Conservation (phyloP, 441 rosid genomes). For the Syzygium malaccense region DNA sequence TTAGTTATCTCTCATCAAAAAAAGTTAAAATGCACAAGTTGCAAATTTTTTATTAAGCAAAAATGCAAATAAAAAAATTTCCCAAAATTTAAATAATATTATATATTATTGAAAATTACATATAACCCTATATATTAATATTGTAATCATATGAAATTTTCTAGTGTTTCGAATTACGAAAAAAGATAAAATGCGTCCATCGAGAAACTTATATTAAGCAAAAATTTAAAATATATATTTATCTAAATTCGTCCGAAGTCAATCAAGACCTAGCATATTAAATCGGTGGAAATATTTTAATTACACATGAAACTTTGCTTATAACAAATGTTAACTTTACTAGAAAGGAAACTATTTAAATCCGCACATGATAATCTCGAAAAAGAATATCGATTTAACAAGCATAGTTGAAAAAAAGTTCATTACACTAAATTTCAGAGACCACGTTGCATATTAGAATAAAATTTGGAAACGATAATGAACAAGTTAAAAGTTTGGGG, state of each 20-base stretch:
- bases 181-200: not conserved
- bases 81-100: too few relatives aligned
- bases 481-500: too few relatives aligned
- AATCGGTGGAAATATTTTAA: not conserved
- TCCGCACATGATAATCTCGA: not conserved
- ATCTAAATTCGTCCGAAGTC: not conserved
- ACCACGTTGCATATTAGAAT: too few relatives aligned
- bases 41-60: too few relatives aligned
- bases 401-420: too few relatives aligned
- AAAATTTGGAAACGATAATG: too few relatives aligned
- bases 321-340: not conserved
- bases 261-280: not conserved
- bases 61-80: too few relatives aligned
- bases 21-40: too few relatives aligned
- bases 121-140: not conserved
- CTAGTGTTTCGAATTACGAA: not conserved
- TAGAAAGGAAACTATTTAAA: not conserved
- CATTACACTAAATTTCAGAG: too few relatives aligned
- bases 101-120: too few relatives aligned
- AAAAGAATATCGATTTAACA: too few relatives aligned
- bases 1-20: too few relatives aligned
- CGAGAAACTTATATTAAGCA: not conserved
- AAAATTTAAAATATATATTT: not conserved
- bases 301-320: not conserved
- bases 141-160: not conserved